These are phyloP conservation scores for Pleomassaria siparia DNA, from an alignment of 2,329 filamentous ascomycete species.

Conservation along the genomic window DNA sequence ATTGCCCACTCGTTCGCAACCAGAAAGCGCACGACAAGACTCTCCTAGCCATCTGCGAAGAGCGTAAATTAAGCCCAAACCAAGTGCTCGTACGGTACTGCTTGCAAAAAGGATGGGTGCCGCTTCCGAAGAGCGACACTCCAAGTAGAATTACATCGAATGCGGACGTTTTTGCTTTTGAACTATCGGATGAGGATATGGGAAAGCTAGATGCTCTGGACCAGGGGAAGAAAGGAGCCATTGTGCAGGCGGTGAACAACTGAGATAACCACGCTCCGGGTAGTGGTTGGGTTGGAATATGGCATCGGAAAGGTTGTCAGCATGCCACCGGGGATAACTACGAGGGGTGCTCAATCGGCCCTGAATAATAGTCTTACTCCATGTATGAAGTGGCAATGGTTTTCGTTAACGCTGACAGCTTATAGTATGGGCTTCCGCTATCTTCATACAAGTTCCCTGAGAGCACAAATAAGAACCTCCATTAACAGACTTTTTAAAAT, in stretches of 20 bases:
- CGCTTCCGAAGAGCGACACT: conserved; percentile 44
- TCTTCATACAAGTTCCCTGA: too few species aligned
- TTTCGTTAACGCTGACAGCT: too few species aligned
- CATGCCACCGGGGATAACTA: not conserved
- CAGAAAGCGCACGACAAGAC: conserved; percentile 70
- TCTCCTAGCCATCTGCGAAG: conserved; percentile 65
- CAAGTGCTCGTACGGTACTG: conserved; percentile 82
- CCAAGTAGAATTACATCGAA: conserved; percentile 38
- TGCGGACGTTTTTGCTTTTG: conserved; percentile 40
- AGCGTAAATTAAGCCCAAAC: conserved; percentile 71
- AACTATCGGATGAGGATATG: conserved; percentile 41
- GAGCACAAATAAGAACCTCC: too few species aligned
- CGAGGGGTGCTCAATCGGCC: too few species aligned
- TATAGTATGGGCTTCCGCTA: too few species aligned
- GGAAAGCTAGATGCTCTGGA: conserved; percentile 36
- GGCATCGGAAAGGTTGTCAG: not conserved
- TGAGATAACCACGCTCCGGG: not conserved
- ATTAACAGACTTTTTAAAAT: too few species aligned
- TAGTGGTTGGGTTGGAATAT: not conserved
- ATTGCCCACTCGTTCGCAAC: conserved; percentile 69
- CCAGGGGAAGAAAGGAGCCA: conserved; percentile 33
- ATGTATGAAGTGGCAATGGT: too few species aligned
- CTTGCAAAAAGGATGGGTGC: conserved; percentile 66
- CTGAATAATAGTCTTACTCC: too few species aligned
- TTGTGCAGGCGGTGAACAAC: conserved; percentile 36